Evolutionary conservation across 805 yeast genomes (phyloP).

Genomic region (Pichia kluyveri): DNA sequence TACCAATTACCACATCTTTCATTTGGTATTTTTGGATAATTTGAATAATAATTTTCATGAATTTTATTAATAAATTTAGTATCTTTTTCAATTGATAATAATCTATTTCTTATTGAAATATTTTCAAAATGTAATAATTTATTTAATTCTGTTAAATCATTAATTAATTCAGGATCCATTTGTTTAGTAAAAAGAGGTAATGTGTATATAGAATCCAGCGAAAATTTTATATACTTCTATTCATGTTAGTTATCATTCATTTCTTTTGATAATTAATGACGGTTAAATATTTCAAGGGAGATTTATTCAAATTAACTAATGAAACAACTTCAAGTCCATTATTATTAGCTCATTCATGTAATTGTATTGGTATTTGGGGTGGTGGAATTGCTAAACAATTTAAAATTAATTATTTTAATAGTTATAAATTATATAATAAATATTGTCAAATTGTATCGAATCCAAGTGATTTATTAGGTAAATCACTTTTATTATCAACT

Average conservation of each 20-base stretch:
- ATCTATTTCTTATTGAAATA: conserved; percentile 31
- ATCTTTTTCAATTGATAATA: conserved; percentile 67
- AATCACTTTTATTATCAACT: conserved; percentile 36
- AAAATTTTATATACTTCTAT: too few species aligned
- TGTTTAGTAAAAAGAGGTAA: too few species aligned
- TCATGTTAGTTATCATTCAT: too few species aligned
- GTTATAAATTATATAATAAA: conserved; percentile 40
- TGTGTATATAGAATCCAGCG: too few species aligned
- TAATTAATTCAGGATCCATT: conserved; percentile 14
- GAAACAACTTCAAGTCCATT: too few species aligned
- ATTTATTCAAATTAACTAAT: conserved; percentile 39
- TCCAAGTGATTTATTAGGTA: conserved; percentile 41
- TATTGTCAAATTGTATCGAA: conserved; percentile 29
- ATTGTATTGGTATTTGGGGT: conserved; percentile 75
- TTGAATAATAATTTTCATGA: conserved; percentile 20
- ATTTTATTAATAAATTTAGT: conserved; percentile 39
- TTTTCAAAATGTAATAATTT: conserved; percentile 8
- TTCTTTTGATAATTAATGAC: neutral
- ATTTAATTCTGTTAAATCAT: conserved; percentile 8
- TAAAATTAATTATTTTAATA: conserved; percentile 42
- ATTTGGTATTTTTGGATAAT: conserved; percentile 51
- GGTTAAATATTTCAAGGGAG: conserved; percentile 44
- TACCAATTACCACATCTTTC: conserved; percentile 90
- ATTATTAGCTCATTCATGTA: conserved; percentile 70
- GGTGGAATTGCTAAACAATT: conserved; percentile 70